Conservation (phyloP, 1,284 basidiomycete genomes). For the Wallemia mellicola region DNA sequence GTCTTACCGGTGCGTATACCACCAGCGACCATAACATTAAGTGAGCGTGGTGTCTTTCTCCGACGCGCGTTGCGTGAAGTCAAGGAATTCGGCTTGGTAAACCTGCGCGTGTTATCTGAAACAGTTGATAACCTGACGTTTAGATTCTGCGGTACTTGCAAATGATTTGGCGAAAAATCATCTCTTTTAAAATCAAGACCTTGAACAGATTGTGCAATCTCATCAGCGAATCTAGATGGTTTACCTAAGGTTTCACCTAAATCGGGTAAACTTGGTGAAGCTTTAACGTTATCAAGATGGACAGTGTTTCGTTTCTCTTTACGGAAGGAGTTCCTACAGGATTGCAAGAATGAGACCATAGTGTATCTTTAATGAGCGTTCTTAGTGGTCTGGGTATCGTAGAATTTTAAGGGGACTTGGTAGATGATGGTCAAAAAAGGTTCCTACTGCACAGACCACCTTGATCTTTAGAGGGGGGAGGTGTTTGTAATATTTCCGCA, state of each 20-base stretch:
- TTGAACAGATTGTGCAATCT: background rate
- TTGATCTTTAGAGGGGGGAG: background rate
- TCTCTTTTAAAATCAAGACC: background rate
- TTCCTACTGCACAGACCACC: background rate
- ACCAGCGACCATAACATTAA: conserved; percentile 29
- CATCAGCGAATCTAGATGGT: background rate
- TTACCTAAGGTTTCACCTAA: background rate
- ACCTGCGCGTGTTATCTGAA: background rate
- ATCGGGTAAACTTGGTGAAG: background rate
- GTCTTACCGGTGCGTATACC: conserved; percentile 51
- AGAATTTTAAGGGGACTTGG: background rate
- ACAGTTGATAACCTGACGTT: background rate
- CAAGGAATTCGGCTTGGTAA: background rate
- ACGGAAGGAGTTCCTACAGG: background rate
- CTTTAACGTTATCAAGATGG: background rate
- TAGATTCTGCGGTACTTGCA: background rate
- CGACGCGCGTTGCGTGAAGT: background rate
- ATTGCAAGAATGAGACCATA: background rate
- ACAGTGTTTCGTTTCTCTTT: background rate
- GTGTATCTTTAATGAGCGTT: background rate
- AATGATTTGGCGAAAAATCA: background rate
- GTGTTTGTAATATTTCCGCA: no score
- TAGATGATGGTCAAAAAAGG: background rate
- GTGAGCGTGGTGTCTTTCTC: background rate
- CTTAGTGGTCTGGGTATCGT: background rate